phyloP scores from a whole-genome alignment of 148 eudicot species.

The Selenicereus undatus region DNA sequence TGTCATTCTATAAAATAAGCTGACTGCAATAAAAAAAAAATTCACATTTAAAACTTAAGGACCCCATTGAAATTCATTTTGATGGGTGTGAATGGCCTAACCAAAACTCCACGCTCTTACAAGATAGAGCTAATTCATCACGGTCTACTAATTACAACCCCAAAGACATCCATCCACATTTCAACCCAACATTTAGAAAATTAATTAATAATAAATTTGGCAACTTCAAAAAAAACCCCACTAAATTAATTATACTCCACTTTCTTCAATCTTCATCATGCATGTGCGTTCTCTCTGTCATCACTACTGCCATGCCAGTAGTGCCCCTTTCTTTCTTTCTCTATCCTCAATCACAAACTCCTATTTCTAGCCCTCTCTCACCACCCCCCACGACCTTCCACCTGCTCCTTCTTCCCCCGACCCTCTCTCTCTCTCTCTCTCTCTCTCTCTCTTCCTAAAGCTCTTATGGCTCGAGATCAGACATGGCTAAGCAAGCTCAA shows the following conservation, averaged over 20 bases:
- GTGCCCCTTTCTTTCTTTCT: background rate
- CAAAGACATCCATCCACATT: background rate
- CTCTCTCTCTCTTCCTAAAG: background rate
- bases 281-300: constrained; percentile 23
- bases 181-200: background rate
- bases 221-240: background rate
- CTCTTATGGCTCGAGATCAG: constrained; percentile 47
- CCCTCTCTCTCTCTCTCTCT: background rate
- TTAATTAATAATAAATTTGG: background rate
- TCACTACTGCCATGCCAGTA: background rate
- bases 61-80: too few relatives aligned
- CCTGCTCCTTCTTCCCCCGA: background rate
- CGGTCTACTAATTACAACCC: background rate
- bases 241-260: background rate
- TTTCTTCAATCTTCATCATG: background rate
- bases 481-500: constrained; percentile 68
- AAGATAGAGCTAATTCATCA: background rate
- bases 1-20: too few relatives aligned
- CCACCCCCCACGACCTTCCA: constrained; percentile 19
- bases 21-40: too few relatives aligned
- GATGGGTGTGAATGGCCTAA: constrained; percentile 5
- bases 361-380: constrained; percentile 14
- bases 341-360: background rate
- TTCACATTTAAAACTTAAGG: too few relatives aligned
- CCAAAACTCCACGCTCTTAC: constrained; percentile 20